Evolutionary conservation across 495 filamentous ascomycete genomes (phyloP), one percentile per base, ranked within the genome.

Genomic region (Penicillium egyptiacum): DNA sequence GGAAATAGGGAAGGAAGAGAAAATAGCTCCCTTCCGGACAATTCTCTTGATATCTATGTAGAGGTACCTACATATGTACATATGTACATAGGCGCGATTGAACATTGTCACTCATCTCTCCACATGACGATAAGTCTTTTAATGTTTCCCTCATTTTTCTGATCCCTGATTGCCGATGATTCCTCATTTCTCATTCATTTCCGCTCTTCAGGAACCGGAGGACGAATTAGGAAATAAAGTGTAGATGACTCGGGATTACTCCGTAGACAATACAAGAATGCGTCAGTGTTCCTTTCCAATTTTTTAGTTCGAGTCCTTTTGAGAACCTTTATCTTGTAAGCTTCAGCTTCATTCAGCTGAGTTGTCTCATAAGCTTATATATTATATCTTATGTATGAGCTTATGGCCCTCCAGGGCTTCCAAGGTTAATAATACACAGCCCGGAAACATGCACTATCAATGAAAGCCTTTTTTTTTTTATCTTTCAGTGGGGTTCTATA

Each of bases 311-410:
- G 17, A 20, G 46, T 40, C 33, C 14, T 35, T 37, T 43, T 35
- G 47, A 8, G 14, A 47, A 47, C 23, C 8, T 30, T 28, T 26
- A 16, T 26, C 42, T 25, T 46, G 56, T 42, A 33, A 56, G 57
- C 41, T 23, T 42, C 30, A 33, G 30, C 30, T 33, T 33, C 30
- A 33, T 33, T 58, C 41, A 58, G 49, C 50, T 48, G 51, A 10
- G 30, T 33, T 11, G 14, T 28, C 26, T 7, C 26, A 14, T 31
- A 12, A 31, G 11, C 12, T 31, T 31, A 31, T 33, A 33, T 33
- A 10, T 33, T 33, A 33, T 14, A 33, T 33, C 11, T 14, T 33
- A 30, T 10, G 9, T 33, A 12, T 33, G 30, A 14, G 10, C 30
- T 33, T n/a, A 39, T 17, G 35, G 9, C 16, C n/a, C 35, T n/a